A percentile compares a stretch with the other conserved stretches of the same genome.
Evolutionary conservation across 805 yeast genomes (phyloP).

Genomic region (Candida insectorum): DNA sequence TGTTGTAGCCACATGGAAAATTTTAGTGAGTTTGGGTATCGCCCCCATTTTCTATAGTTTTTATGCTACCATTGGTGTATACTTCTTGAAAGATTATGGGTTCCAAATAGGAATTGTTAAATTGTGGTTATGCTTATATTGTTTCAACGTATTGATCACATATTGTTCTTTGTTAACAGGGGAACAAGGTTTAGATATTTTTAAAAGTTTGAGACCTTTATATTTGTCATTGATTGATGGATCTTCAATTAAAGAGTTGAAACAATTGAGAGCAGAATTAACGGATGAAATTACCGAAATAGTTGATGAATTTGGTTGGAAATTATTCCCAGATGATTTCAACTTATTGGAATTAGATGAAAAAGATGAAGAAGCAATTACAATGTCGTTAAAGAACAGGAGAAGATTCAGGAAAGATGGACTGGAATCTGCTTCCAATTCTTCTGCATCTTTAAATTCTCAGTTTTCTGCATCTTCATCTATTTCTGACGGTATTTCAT

Average conservation of each 20-base stretch:
- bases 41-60: conserved; percentile 84
- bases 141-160: conserved; percentile 69
- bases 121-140: conserved; percentile 46
- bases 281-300: conserved; percentile 72
- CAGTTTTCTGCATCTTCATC: conserved; percentile 30
- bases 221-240: conserved; percentile 63
- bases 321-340: conserved; percentile 78
- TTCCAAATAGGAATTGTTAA: conserved; percentile 26
- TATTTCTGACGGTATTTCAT: conserved; percentile 57
- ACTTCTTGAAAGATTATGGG: conserved; percentile 21
- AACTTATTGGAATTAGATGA: conserved; percentile 44
- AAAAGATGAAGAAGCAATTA: conserved; percentile 29
- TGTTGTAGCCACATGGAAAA: conserved; percentile 97
- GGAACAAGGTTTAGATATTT: conserved; percentile 87
- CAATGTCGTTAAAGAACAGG: conserved; percentile 50
- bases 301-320: conserved; percentile 80
- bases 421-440: conserved; percentile 7
- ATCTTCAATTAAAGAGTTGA: conserved; percentile 53
- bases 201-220: conserved; percentile 79
- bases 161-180: conserved; percentile 91
- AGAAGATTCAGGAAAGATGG: conserved; percentile 29
- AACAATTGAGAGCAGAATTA: conserved; percentile 57
- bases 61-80: conserved; percentile 65
- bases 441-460: conserved; percentile 11
- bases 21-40: conserved; percentile 79